These are phyloP conservation scores for Stereum hirsutum DNA, from an alignment of 1,284 basidiomycete genomes.

Conservation along the genomic window DNA sequence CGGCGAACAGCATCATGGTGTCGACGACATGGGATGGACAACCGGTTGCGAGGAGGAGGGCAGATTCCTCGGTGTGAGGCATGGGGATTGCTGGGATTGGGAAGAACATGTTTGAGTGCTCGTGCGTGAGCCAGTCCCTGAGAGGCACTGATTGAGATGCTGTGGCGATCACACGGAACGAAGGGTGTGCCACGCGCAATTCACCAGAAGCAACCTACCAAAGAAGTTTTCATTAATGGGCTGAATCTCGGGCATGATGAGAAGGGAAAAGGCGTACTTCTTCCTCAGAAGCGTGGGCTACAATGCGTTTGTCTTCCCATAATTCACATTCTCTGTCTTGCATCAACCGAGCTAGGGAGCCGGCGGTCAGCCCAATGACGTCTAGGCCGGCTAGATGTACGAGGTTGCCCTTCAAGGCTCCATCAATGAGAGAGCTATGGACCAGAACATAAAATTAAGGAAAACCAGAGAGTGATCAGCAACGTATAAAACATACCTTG, in stretches of 20 bases:
- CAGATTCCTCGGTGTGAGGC: slow-evolving; percentile 36
- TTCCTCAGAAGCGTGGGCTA: slow-evolving; percentile 32
- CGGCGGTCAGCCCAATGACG: slow-evolving; percentile 53
- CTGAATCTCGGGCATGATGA: background rate
- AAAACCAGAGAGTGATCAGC: background rate
- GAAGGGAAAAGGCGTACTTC: slow-evolving; percentile 30
- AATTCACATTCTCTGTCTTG: slow-evolving; percentile 56
- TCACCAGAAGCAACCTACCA: slow-evolving; percentile 27
- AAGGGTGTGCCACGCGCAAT: slow-evolving; percentile 41
- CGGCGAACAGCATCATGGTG: slow-evolving; percentile 38
- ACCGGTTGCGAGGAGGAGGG: slow-evolving; percentile 33
- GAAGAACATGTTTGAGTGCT: slow-evolving; percentile 65
- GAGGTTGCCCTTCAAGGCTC: slow-evolving; percentile 47
- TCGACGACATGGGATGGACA: slow-evolving; percentile 25
- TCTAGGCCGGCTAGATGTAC: slow-evolving; percentile 52
- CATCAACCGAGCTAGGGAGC: slow-evolving; percentile 44
- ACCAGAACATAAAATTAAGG: background rate
- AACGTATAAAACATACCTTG: slow-evolving; percentile 31
- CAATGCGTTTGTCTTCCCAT: slow-evolving; percentile 52
- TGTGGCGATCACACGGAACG: slow-evolving; percentile 52
- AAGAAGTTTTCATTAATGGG: too few species aligned
- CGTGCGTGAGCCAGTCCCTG: slow-evolving; percentile 55
- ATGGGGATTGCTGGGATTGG: slow-evolving; percentile 50
- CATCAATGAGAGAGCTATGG: slow-evolving; percentile 42
- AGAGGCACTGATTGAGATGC: slow-evolving; percentile 52